Conservation (phyloP, 176 grass and related monocot genomes). For the Tillandsia leiboldiana region DNA sequence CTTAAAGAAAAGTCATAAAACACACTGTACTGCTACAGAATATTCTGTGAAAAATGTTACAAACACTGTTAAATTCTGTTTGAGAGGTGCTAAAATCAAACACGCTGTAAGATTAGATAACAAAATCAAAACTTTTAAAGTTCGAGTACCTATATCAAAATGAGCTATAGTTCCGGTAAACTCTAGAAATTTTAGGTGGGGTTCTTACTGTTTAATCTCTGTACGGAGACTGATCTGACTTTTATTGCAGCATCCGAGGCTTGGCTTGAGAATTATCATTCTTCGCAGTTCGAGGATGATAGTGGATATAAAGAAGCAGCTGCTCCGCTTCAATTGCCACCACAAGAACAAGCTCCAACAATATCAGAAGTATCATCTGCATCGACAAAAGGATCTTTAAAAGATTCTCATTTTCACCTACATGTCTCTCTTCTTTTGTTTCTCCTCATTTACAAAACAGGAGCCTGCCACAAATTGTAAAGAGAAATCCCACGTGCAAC, state of each 20-base stretch:
- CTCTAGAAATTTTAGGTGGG: too few relatives aligned
- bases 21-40: too few relatives aligned
- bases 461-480: background rate
- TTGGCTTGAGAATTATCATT: conserved; percentile 36
- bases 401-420: conserved; percentile 1
- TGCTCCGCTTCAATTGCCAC: conserved; percentile 14
- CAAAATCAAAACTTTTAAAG: too few relatives aligned
- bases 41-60: background rate
- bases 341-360: conserved; percentile 12
- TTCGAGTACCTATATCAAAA: too few relatives aligned
- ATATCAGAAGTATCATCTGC: conserved; percentile 10
- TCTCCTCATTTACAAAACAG: background rate
- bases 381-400: conserved; percentile 12
- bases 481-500: background rate
- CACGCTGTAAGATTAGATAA: too few relatives aligned
- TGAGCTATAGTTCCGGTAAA: too few relatives aligned
- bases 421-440: conserved; percentile 7
- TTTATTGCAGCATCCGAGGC: conserved; percentile 36
- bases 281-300: conserved; percentile 20
- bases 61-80: background rate
- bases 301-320: conserved; percentile 27
- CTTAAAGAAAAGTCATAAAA: too few relatives aligned
- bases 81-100: too few relatives aligned
- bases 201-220: too few relatives aligned
- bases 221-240: background rate